A percentile compares a stretch with the other conserved stretches of the same genome.
These are phyloP conservation scores for Macrophomina tecta DNA, from an alignment of 2,329 filamentous ascomycete genomes.

Conservation along the genomic window DNA sequence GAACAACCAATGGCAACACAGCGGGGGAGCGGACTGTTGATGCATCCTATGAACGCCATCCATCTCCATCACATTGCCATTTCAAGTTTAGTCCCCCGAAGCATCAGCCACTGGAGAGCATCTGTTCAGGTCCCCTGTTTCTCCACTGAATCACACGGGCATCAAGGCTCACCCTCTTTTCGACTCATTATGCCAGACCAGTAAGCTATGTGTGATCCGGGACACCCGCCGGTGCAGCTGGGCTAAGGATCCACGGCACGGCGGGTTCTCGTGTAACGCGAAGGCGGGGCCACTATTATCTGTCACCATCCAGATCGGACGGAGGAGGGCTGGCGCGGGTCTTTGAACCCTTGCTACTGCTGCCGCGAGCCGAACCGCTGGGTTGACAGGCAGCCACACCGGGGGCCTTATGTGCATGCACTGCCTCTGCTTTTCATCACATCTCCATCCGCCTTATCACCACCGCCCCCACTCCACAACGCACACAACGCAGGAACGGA, in stretches of 20 bases:
- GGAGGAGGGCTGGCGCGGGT: background rate
- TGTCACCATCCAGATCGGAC: background rate
- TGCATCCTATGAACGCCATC: background rate
- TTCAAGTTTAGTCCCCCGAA: background rate
- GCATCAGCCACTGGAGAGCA: background rate
- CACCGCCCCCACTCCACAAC: background rate
- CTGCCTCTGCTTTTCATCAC: conserved; percentile 3
- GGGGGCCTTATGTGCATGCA: background rate
- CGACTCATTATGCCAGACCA: background rate
- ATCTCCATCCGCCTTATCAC: background rate
- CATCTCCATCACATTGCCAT: background rate
- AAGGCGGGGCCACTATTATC: background rate
- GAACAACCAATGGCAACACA: background rate
- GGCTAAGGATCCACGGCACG: background rate
- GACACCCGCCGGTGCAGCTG: background rate
- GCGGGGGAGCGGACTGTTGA: background rate
- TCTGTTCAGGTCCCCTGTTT: background rate
- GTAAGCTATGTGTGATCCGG: background rate
- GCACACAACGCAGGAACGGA: conserved; percentile 11
- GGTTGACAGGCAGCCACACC: conserved; percentile 20
- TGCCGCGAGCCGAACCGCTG: conserved; percentile 18
- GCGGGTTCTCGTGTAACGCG: background rate
- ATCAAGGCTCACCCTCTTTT: background rate
- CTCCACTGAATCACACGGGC: background rate
- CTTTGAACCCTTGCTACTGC: background rate